Percentiles rank a stretch among this genome's conserved stretches.
Conservation (phyloP, 2,329 filamentous ascomycete genomes). For the Venturia oleaginea region DNA sequence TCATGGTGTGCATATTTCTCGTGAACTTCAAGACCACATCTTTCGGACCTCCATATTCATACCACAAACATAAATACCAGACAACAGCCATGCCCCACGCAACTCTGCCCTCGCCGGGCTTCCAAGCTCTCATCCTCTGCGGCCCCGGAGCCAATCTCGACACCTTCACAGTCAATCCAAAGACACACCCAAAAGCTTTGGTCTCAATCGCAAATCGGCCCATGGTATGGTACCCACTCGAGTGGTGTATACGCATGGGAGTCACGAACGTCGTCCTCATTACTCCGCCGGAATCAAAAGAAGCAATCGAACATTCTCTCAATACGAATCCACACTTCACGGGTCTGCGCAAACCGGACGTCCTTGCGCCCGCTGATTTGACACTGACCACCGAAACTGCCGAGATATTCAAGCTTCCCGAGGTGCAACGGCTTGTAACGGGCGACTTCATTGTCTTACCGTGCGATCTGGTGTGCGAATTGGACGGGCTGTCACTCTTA, state of each 20-base stretch:
- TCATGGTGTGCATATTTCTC: neutral
- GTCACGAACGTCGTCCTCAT: constrained; percentile 58
- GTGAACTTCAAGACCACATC: neutral
- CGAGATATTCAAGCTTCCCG: constrained; percentile 74
- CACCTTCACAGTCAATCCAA: constrained; percentile 71
- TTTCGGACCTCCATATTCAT: neutral
- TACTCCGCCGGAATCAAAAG: constrained; percentile 47
- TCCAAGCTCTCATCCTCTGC: constrained; percentile 76
- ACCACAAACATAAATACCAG: neutral
- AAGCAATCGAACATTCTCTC: constrained; percentile 59
- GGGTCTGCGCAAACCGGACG: constrained; percentile 60
- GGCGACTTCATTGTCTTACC: constrained; percentile 85
- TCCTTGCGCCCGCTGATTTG: constrained; percentile 67
- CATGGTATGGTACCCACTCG: constrained; percentile 84
- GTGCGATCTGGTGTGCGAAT: constrained; percentile 86
- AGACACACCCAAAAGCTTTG: constrained; percentile 73
- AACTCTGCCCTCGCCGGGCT: constrained; percentile 63
- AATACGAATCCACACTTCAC: constrained; percentile 73
- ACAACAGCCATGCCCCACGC: constrained; percentile 59
- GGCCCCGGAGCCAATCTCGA: constrained; percentile 74
- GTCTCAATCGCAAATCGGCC: constrained; percentile 75
- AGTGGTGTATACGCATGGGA: constrained; percentile 75
- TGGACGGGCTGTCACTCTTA: constrained; percentile 71
- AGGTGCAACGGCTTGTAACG: constrained; percentile 69
- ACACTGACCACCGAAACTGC: constrained; percentile 83